Percentiles rank a stretch among this genome's conserved stretches.
phyloP scores from a whole-genome alignment of 2,329 filamentous ascomycete genomes.

The Diaporthe sp. region DNA sequence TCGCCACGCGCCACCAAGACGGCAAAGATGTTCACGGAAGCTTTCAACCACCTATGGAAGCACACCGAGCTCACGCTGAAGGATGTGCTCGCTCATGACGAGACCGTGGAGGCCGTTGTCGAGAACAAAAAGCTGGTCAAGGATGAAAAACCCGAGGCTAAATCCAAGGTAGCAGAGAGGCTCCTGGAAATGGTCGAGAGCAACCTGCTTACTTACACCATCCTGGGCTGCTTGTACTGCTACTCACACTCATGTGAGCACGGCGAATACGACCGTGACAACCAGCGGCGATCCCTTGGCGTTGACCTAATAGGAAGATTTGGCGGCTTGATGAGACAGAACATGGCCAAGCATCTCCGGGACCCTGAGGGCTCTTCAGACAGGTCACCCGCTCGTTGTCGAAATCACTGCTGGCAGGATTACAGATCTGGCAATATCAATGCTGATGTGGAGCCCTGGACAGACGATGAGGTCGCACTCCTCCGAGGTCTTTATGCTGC shows the following conservation, averaged over 20 bases:
- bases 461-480: slow-evolving; percentile 61
- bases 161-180: slow-evolving; percentile 53
- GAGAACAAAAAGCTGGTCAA: slow-evolving; percentile 67
- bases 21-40: slow-evolving; percentile 66
- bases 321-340: slow-evolving; percentile 45
- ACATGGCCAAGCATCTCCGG: slow-evolving; percentile 48
- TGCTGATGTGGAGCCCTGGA: slow-evolving; percentile 58
- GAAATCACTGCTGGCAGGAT: slow-evolving; percentile 58
- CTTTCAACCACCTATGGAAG: slow-evolving; percentile 69
- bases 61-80: slow-evolving; percentile 60
- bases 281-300: slow-evolving; percentile 66
- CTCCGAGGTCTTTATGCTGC: slow-evolving; percentile 59
- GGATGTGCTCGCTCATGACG: slow-evolving; percentile 66
- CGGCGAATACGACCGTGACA: slow-evolving; percentile 67
- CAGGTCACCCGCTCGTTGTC: slow-evolving; percentile 44
- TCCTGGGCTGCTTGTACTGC: slow-evolving; percentile 70
- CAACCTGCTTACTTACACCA: slow-evolving; percentile 66
- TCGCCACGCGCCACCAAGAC: slow-evolving; percentile 57
- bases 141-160: slow-evolving; percentile 53
- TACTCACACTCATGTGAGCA: slow-evolving; percentile 72
- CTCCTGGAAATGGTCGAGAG: slow-evolving; percentile 56
- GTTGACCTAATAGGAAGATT: slow-evolving; percentile 58
- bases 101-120: slow-evolving; percentile 65
- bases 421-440: slow-evolving; percentile 48
- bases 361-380: slow-evolving; percentile 27